These are phyloP conservation scores for Apostasia shenzhenica DNA, from an alignment of 106 monocot genomes.

Conservation along the genomic window DNA sequence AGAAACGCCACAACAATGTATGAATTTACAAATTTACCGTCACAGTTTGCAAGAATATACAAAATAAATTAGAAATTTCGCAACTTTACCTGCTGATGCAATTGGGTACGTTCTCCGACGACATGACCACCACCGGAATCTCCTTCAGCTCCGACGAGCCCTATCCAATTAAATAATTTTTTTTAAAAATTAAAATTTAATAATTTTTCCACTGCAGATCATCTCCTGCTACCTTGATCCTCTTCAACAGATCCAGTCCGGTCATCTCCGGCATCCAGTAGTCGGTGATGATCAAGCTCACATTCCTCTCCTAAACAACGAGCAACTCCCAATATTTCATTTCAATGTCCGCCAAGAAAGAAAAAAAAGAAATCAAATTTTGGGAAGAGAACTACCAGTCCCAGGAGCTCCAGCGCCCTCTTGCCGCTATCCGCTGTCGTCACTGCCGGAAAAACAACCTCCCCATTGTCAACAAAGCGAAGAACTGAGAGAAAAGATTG, in stretches of 20 bases:
- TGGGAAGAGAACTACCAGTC: conserved; percentile 12
- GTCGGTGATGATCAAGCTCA: conserved; percentile 87
- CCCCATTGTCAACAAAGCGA: background rate
- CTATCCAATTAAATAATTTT: conserved; percentile 12
- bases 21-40: background rate
- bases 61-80: too few species aligned
- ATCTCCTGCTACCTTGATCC: conserved; percentile 44
- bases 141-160: conserved; percentile 49
- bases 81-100: conserved; percentile 18
- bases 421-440: conserved; percentile 74
- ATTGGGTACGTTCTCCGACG: conserved; percentile 69
- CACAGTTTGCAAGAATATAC: too few species aligned
- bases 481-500: too few species aligned
- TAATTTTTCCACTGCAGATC: background rate
- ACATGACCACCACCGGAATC: conserved; percentile 83
- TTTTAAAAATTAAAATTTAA: background rate
- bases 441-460: conserved; percentile 21
- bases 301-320: conserved; percentile 31
- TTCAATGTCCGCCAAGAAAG: background rate
- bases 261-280: conserved; percentile 99
- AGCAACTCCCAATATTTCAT: background rate
- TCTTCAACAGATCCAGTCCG: conserved; percentile 78
- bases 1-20: background rate
- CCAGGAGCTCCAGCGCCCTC: conserved; percentile 68
- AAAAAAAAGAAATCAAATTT: background rate